phyloP scores from a whole-genome alignment of 257 asterid genomes.

The Ajuga chamaepitys region DNA sequence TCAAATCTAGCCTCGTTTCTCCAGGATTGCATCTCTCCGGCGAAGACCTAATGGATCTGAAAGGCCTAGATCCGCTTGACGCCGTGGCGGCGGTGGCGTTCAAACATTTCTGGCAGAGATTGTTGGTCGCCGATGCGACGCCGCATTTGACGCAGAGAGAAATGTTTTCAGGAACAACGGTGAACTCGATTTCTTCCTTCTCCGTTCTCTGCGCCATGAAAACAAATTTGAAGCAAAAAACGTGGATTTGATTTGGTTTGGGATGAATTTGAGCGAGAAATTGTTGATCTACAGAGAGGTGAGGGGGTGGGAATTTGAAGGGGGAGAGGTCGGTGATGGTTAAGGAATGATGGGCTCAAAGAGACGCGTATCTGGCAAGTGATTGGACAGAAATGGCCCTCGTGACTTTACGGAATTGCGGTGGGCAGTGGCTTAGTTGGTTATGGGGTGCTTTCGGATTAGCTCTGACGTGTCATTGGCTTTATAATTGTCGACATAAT shows the following conservation, averaged over 20 bases:
- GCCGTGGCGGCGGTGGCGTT: slow-evolving; percentile 29
- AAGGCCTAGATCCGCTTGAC: slow-evolving; percentile 15
- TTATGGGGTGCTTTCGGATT: slow-evolving; percentile 17
- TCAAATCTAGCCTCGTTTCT: slow-evolving; percentile 37
- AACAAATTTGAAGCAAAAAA: too few relatives aligned
- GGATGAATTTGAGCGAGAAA: neutral
- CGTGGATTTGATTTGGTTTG: neutral
- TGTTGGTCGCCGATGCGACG: slow-evolving; percentile 41
- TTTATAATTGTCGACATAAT: slow-evolving; percentile 15
- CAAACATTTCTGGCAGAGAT: slow-evolving; percentile 54
- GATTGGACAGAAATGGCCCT: slow-evolving; percentile 34
- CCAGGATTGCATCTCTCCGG: slow-evolving; percentile 28
- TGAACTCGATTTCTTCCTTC: slow-evolving; percentile 77
- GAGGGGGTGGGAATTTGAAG: slow-evolving; percentile 25
- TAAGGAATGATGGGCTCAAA: slow-evolving; percentile 47
- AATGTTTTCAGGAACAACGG: slow-evolving; percentile 67
- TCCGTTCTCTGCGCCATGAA: slow-evolving; percentile 81
- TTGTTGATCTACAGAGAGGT: neutral
- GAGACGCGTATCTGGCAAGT: slow-evolving; percentile 47
- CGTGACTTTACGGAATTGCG: slow-evolving; percentile 20
- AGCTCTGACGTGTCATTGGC: slow-evolving; percentile 37
- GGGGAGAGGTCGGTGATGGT: slow-evolving; percentile 44
- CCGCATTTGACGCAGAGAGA: slow-evolving; percentile 65
- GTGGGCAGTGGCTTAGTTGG: slow-evolving; percentile 5
- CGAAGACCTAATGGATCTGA: slow-evolving; percentile 36